Conservation (phyloP, 768 basidiomycete genomes). For the Trametopsis cervina region DNA sequence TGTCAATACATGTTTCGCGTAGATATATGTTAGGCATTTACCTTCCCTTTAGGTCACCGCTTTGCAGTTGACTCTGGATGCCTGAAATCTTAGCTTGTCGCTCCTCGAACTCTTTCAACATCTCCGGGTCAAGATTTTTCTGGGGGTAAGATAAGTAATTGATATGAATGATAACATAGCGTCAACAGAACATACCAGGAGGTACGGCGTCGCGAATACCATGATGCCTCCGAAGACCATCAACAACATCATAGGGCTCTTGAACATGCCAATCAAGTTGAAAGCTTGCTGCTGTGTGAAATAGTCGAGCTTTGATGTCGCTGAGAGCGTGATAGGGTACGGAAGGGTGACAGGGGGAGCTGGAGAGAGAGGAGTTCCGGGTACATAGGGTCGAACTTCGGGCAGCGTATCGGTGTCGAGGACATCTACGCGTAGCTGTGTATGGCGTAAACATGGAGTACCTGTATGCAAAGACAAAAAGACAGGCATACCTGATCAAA, state of each 20-base stretch:
- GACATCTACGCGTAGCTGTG: slow-evolving; percentile 68
- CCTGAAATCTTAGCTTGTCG: slow-evolving; percentile 51
- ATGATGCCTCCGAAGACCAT: slow-evolving; percentile 61
- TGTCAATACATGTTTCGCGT: background rate
- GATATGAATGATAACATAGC: background rate
- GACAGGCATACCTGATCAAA: slow-evolving; percentile 58
- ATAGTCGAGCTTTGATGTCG: slow-evolving; percentile 52
- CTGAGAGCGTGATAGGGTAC: slow-evolving; percentile 52
- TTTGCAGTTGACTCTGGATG: slow-evolving; percentile 50
- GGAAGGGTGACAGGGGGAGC: slow-evolving; percentile 45
- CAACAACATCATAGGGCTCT: slow-evolving; percentile 81
- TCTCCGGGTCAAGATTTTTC: slow-evolving; percentile 74
- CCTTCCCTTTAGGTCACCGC: slow-evolving; percentile 55
- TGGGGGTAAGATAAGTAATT: slow-evolving; percentile 22
- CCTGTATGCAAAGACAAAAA: no score
- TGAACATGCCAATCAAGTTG: slow-evolving; percentile 68
- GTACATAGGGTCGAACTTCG: slow-evolving; percentile 56
- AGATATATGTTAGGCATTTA: slow-evolving; percentile 18
- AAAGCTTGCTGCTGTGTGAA: slow-evolving; percentile 68
- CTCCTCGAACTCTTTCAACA: slow-evolving; percentile 55
- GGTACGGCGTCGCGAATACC: slow-evolving; percentile 68
- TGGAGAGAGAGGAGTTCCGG: slow-evolving; percentile 64
- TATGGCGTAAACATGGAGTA: background rate
- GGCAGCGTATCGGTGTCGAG: slow-evolving; percentile 33
- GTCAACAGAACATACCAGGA: slow-evolving; percentile 46